Base-by-base conservation (phyloP, 2,329 filamentous ascomycete species). In the Alternaria conjuncta region DNA sequence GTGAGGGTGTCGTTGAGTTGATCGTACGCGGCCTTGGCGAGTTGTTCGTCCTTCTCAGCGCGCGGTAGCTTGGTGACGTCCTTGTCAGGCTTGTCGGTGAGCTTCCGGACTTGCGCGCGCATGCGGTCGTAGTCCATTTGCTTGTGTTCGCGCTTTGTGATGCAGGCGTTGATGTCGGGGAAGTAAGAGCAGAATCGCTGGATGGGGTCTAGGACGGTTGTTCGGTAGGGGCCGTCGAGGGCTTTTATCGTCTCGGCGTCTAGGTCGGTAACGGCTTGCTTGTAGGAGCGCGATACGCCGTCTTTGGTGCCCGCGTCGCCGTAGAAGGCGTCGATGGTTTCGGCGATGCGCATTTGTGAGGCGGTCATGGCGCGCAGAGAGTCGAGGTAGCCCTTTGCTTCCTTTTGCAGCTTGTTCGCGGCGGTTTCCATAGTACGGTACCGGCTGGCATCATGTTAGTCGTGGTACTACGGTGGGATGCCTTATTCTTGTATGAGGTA, bases 261-360 rank as follows among this genome's bases (percentile, higher is more conserved):
- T 53, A 99, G 87, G 79, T 99, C 96, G 79, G 97, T 96, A 20
- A 99, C 96, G 9, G 96, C 96, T 80, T 98, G 94, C 83, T 98
- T 99, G 85, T 99, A 99, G 79, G 93, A 97, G 79, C 95, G 88
- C 82, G 92, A 96, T 63, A 99, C 96, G 60, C 96, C 96, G 79
- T 99, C 96, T 75, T 90, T 93, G 55, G 96, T 94, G 55, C 96
- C 96, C 1, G 94, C 91, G 79, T 99, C 96, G 60, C 96, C 96
- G 83, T 99, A 99, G 82, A 99, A 99, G 44, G 96, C 96, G 83
- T 99, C 96, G 82, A 99, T 99, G 20, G 96, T 99, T 82, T 99
- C 96, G 69, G 96, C 96, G 80, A 99, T 98, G 78, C 95, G 91
- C 95, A 99, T 98, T 83, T 99, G 96, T 57, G 94, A 97, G 56